Conservation (phyloP, 805 yeast species). For the Candida caryicola region DNA sequence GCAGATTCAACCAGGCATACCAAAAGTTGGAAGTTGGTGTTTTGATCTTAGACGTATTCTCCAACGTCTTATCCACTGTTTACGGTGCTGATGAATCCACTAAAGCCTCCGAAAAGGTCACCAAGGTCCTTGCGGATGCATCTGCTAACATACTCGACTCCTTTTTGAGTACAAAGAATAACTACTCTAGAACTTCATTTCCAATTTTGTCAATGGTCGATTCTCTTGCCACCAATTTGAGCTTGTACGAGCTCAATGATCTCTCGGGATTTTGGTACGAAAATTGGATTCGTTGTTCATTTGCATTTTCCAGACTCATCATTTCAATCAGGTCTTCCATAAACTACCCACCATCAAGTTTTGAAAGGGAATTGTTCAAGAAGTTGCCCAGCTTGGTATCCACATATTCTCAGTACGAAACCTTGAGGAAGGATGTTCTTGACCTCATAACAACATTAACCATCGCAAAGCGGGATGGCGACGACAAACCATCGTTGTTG, state of each 20-base stretch:
- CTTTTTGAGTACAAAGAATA: slow-evolving; percentile 52
- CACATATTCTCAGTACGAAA: slow-evolving; percentile 49
- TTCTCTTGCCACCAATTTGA: slow-evolving; percentile 36
- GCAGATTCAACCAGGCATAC: slow-evolving; percentile 57
- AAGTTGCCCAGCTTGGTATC: slow-evolving; percentile 56
- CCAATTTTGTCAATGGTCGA: slow-evolving; percentile 55
- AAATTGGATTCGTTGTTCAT: slow-evolving; percentile 48
- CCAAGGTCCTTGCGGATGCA: slow-evolving; percentile 43
- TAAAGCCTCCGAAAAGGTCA: slow-evolving; percentile 35
- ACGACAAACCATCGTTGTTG: slow-evolving; percentile 69
- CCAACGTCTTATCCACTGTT: slow-evolving; percentile 49
- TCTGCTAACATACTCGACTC: slow-evolving; percentile 48
- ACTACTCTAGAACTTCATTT: slow-evolving; percentile 50
- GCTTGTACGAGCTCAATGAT: slow-evolving; percentile 40
- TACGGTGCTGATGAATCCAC: slow-evolving; percentile 50
- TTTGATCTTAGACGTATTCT: slow-evolving; percentile 51
- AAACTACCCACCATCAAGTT: slow-evolving; percentile 53
- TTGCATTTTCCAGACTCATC: slow-evolving; percentile 56
- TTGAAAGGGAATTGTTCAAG: slow-evolving; percentile 61
- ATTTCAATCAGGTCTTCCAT: slow-evolving; percentile 54
- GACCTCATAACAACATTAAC: slow-evolving; percentile 58
- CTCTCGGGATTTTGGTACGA: slow-evolving; percentile 46
- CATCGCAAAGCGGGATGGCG: slow-evolving; percentile 51
- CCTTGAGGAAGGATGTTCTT: slow-evolving; percentile 50
- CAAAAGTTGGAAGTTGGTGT: slow-evolving; percentile 65